Evolutionary conservation across 2,329 filamentous ascomycete genomes (phyloP).

Genomic region (Emergomyces africanus): DNA sequence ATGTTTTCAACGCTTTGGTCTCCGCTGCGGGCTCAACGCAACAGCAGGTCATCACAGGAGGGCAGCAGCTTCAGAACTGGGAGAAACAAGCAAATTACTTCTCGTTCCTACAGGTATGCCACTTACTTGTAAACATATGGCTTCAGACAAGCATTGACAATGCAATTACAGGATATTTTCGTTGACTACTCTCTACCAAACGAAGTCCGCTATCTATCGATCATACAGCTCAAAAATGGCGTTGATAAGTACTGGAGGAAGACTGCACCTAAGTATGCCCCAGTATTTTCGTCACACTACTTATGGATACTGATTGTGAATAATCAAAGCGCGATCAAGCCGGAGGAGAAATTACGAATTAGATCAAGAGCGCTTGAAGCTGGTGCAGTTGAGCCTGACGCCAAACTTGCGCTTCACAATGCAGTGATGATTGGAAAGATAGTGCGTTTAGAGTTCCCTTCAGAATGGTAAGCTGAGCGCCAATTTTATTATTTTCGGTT

Average conservation of each 20-base stretch:
- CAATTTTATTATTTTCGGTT: background rate
- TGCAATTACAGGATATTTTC: constrained; percentile 52
- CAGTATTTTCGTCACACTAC: background rate
- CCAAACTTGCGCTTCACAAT: constrained; percentile 71
- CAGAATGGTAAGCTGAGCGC: constrained; percentile 51
- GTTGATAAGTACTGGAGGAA: constrained; percentile 91
- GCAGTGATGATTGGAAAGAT: constrained; percentile 80
- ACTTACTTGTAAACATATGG: background rate
- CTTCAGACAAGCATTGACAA: background rate
- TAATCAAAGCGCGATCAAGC: constrained; percentile 41
- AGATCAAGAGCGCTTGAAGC: constrained; percentile 62
- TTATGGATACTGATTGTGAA: background rate
- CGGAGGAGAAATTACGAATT: constrained; percentile 64
- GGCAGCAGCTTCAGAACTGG: constrained; percentile 60
- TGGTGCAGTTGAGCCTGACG: constrained; percentile 63
- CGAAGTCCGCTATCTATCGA: constrained; percentile 73
- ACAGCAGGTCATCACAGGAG: constrained; percentile 52
- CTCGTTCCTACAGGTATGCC: constrained; percentile 53
- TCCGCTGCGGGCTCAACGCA: constrained; percentile 51
- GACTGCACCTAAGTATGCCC: constrained; percentile 51
- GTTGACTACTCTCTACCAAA: constrained; percentile 63
- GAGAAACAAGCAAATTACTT: constrained; percentile 55
- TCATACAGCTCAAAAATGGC: constrained; percentile 93
- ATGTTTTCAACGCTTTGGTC: constrained; percentile 52
- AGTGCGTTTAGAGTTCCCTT: constrained; percentile 75